A percentile compares a stretch with the other conserved stretches of the same genome.
Conservation (phyloP, 2,329 filamentous ascomycete species). For the Domatiomyces catenatus region DNA sequence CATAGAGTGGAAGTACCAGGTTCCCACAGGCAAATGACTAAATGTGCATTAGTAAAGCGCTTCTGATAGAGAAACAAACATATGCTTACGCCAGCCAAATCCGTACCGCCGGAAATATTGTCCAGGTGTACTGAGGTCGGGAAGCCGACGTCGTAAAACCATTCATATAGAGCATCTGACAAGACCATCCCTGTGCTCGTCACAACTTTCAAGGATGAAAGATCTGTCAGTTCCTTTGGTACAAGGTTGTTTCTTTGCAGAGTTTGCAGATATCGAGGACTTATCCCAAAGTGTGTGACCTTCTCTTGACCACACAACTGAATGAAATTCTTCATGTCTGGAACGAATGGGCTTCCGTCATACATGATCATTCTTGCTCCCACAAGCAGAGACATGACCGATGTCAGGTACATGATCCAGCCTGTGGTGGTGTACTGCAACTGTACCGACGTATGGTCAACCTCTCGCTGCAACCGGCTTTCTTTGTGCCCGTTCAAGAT, state of each 20-base stretch:
- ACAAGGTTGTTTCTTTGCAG: slow-evolving; percentile 48
- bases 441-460: slow-evolving; percentile 28
- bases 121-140: slow-evolving; percentile 48
- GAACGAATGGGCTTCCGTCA: slow-evolving; percentile 66
- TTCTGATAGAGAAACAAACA: slow-evolving; percentile 18
- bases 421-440: slow-evolving; percentile 56
- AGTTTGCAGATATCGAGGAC: slow-evolving; percentile 62
- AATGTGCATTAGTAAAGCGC: slow-evolving; percentile 39
- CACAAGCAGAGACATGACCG: slow-evolving; percentile 42
- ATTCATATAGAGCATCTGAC: slow-evolving; percentile 60
- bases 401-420: slow-evolving; percentile 69
- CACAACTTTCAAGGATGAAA: slow-evolving; percentile 47
- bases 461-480: slow-evolving; percentile 35
- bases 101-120: slow-evolving; percentile 22
- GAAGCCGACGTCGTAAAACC: slow-evolving; percentile 62
- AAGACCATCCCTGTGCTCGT: slow-evolving; percentile 71
- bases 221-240: slow-evolving; percentile 47
- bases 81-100: slow-evolving; percentile 14
- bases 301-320: slow-evolving; percentile 45
- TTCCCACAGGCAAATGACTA: slow-evolving; percentile 37
- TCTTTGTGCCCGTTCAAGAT: slow-evolving; percentile 41
- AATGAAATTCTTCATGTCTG: slow-evolving; percentile 49
- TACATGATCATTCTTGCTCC: slow-evolving; percentile 56
- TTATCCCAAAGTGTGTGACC: slow-evolving; percentile 60
- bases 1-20: slow-evolving; percentile 50